Evolutionary conservation across 768 basidiomycete species (phyloP), one percentile per base, ranked within the genome.

Genomic region (Phaffia tasmanica): DNA sequence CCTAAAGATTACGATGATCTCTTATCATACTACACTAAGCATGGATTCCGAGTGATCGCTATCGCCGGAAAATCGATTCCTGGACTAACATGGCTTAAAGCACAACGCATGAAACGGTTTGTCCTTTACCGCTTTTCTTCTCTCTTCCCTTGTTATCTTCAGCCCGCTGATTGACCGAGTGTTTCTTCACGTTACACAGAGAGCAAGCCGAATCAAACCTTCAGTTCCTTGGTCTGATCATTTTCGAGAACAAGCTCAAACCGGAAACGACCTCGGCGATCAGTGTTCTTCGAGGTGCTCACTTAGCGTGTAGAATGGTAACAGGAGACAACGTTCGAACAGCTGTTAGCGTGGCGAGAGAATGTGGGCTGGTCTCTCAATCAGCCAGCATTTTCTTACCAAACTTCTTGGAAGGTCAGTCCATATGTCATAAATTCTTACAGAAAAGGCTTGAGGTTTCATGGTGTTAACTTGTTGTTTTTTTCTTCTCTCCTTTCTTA

Each of bases 211-310:
- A 99, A 73, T 88, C 85, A 1, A 84, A 83, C 30, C 80, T 99
- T 9, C 84, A 84, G 64, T 99, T 99, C 79, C 82, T 98, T 19
- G 95, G 95, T 2, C 79, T 99, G 47, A 86, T 98, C 72, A 93
- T 99, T 68, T 99, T 99, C 72, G 95, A 99, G 76, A 99, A 99
- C 79, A 88, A 94, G 77, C 79, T 99, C 68, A 99, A 99, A 73
- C 84, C 87, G 4, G 91, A 88, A 9, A 97, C 94, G 0, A 80
- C 88, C 0, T 86, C 90, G 42, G 90, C 88, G 8, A 95, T 99
- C 55, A 86, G 90, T 68, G 85, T 85, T 0, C 81, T 99, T 19
- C 85, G 92, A 62, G 81, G 82, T 1, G 95, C 95, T 1, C 91
- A 97, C 77, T 78, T 99, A 48, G 88, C 90, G 23, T 93, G 90